A percentile compares a stretch with the other conserved stretches of the same genome.
Conservation (phyloP, 176 grass and related monocot species). For the Typha latifolia region DNA sequence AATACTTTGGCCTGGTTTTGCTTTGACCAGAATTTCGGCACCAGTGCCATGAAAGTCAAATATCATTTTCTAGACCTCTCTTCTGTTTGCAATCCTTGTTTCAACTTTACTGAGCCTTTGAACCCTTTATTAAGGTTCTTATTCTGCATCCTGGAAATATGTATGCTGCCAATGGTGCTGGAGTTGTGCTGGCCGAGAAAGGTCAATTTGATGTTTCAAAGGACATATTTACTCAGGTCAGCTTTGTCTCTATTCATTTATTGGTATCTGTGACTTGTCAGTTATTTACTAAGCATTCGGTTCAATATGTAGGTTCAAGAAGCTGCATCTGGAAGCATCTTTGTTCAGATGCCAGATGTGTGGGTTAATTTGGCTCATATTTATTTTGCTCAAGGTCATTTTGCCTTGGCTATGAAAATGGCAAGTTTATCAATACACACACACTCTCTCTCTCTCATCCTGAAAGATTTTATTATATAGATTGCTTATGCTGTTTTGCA, state of each 20-base stretch:
- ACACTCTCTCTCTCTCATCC: not conserved
- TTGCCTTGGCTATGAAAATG: conserved; percentile 88
- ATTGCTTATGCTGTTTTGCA: conserved; percentile 22
- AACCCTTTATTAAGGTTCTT: conserved; percentile 47
- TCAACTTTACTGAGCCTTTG: not conserved
- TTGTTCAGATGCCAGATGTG: conserved; percentile 95
- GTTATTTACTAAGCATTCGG: not conserved
- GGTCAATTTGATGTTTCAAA: conserved; percentile 88
- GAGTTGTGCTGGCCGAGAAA: conserved; percentile 84
- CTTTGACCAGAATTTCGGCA: too few species aligned
- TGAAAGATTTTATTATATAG: too few species aligned
- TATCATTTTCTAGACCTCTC: too few species aligned
- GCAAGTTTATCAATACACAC: conserved; percentile 29
- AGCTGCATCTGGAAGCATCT: conserved; percentile 76
- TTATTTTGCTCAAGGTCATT: conserved; percentile 95
- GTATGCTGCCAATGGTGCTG: conserved; percentile 95
- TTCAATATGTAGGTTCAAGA: conserved; percentile 66
- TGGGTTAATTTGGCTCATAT: conserved; percentile 95
- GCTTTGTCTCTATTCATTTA: not conserved
- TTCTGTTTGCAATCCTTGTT: not conserved
- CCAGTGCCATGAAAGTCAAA: too few species aligned
- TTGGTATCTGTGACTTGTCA: not conserved
- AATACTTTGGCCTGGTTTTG: too few species aligned
- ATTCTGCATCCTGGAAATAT: conserved; percentile 68
- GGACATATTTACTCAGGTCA: conserved; percentile 94